Percentiles rank a stretch among this genome's conserved stretches.
Conservation (phyloP, 768 basidiomycete species). For the Chalciporus pseudorubinellus region DNA sequence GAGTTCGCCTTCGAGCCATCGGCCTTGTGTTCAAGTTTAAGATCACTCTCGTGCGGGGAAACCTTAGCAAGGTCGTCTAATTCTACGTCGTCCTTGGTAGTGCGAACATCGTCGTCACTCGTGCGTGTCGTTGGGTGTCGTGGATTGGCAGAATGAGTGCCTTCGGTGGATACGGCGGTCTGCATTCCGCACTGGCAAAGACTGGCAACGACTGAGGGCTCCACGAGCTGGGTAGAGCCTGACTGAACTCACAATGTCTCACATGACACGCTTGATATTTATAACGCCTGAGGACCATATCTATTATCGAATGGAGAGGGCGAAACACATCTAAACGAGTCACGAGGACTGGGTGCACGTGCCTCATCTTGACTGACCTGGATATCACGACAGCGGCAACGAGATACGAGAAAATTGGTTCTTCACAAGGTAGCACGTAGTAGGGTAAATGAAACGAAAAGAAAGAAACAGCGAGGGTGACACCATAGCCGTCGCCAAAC, state of each 20-base stretch:
- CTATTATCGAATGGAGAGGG: no score
- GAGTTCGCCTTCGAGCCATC: background rate
- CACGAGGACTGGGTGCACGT: no score
- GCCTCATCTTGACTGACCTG: background rate
- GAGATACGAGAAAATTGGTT: background rate
- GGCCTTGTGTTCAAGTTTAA: background rate
- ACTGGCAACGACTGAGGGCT: no score
- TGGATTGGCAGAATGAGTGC: background rate
- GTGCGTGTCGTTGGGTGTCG: slow-evolving; percentile 5
- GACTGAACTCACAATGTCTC: no score
- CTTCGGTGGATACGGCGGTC: slow-evolving; percentile 2
- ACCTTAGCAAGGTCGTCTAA: slow-evolving; percentile 1
- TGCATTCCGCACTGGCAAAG: slow-evolving; percentile 22
- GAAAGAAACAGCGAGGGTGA: background rate
- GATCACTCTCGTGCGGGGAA: background rate
- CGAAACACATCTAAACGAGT: no score
- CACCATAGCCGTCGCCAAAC: slow-evolving; percentile 1
- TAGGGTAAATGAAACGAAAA: background rate
- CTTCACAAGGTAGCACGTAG: background rate
- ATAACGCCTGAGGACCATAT: background rate
- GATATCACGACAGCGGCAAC: background rate
- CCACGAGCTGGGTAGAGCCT: no score
- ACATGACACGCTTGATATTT: background rate
- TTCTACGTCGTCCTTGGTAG: slow-evolving; percentile 3
- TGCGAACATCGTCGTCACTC: background rate